Evolutionary conservation across 1,139 yeast genomes (phyloP).

Genomic region (Komagataea norvegica): DNA sequence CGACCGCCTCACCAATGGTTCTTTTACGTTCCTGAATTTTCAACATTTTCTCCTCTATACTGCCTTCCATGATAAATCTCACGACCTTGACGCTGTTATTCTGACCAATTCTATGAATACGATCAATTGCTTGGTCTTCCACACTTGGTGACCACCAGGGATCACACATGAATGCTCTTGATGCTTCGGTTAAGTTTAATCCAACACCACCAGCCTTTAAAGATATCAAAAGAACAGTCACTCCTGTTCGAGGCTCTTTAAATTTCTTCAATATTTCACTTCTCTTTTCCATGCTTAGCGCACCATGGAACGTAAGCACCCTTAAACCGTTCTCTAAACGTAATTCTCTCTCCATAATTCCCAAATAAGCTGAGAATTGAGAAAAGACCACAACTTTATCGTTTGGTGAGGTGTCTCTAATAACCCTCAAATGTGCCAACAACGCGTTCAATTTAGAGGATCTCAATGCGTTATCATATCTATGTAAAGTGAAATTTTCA

Average conservation of each 20-base stretch:
- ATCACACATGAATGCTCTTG: slow-evolving; percentile 87
- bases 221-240: slow-evolving; percentile 64
- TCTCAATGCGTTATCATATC: slow-evolving; percentile 28
- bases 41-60: slow-evolving; percentile 90
- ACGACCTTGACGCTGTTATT: slow-evolving; percentile 64
- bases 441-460: slow-evolving; percentile 79
- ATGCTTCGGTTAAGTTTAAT: slow-evolving; percentile 79
- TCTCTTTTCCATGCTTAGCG: slow-evolving; percentile 64
- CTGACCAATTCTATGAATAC: slow-evolving; percentile 92
- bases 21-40: slow-evolving; percentile 82
- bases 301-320: slow-evolving; percentile 74
- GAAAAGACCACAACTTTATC: slow-evolving; percentile 86
- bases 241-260: slow-evolving; percentile 29
- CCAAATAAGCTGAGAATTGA: slow-evolving; percentile 82
- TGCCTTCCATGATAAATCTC: slow-evolving; percentile 74
- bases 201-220: slow-evolving; percentile 97
- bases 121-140: slow-evolving; percentile 92
- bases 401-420: slow-evolving; percentile 51
- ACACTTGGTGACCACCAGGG: slow-evolving; percentile 98
- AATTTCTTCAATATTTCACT: slow-evolving; percentile 57
- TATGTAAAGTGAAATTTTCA: slow-evolving; percentile 15
- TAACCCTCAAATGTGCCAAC: slow-evolving; percentile 48
- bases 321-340: slow-evolving; percentile 41
- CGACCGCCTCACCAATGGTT: slow-evolving; percentile 81
- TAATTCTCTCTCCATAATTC: slow-evolving; percentile 65